Conservation (phyloP, 2,329 filamentous ascomycete genomes). For the Arthrocladium fulminans region DNA sequence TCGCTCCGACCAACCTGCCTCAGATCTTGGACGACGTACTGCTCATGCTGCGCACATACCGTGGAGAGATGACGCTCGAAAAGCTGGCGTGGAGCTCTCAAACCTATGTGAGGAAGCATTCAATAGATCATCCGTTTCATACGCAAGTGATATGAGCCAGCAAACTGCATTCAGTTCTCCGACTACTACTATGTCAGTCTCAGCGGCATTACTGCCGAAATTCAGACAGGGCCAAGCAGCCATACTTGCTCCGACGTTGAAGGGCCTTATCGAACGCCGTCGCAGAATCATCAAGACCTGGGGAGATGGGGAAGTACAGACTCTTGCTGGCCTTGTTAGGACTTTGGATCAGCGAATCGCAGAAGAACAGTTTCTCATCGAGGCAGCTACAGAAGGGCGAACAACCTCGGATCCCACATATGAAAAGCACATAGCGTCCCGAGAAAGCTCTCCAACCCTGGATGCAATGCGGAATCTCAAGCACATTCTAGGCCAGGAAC, state of each 20-base stretch:
- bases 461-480: slow-evolving; percentile 22
- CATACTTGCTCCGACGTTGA: slow-evolving; percentile 37
- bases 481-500: slow-evolving; percentile 10
- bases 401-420: slow-evolving; percentile 39
- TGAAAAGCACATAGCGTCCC: neutral
- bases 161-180: slow-evolving; percentile 42
- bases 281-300: slow-evolving; percentile 47
- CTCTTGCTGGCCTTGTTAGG: slow-evolving; percentile 47
- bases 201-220: slow-evolving; percentile 19
- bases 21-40: slow-evolving; percentile 33
- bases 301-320: slow-evolving; percentile 35
- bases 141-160: slow-evolving; percentile 31
- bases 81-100: slow-evolving; percentile 75
- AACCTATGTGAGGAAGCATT: slow-evolving; percentile 91
- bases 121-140: slow-evolving; percentile 55
- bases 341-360: slow-evolving; percentile 51
- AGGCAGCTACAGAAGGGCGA: slow-evolving; percentile 30
- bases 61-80: slow-evolving; percentile 69
- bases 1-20: slow-evolving; percentile 25
- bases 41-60: slow-evolving; percentile 37
- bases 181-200: slow-evolving; percentile 36
- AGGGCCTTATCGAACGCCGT: slow-evolving; percentile 50
- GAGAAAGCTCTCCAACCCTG: slow-evolving; percentile 9
- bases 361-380: slow-evolving; percentile 25
- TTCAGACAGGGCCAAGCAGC: slow-evolving; percentile 33